These are phyloP conservation scores for Penicillium lagena DNA, from an alignment of 495 filamentous ascomycete genomes.

Conservation along the genomic window DNA sequence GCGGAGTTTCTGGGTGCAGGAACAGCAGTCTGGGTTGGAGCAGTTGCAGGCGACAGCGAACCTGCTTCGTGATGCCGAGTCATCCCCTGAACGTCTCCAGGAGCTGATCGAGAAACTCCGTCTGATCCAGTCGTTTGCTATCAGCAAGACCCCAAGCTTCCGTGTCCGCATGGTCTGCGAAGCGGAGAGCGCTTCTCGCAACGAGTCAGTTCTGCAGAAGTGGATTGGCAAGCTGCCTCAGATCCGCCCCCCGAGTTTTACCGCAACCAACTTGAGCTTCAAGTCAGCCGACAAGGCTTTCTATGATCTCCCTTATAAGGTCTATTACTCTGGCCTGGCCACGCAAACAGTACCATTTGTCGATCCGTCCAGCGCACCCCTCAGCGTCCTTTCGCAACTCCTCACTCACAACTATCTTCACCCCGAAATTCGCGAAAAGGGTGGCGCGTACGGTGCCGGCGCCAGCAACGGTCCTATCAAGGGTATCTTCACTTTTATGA, in stretches of 20 bases:
- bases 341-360: slow-evolving; percentile 83
- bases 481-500: slow-evolving; percentile 89
- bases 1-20: slow-evolving; percentile 58
- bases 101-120: slow-evolving; percentile 83
- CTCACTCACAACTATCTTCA: slow-evolving; percentile 97
- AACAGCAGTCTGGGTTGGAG: slow-evolving; percentile 78
- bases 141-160: slow-evolving; percentile 49
- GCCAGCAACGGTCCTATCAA: slow-evolving; percentile 73
- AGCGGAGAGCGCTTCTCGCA: slow-evolving; percentile 55
- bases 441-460: slow-evolving; percentile 90
- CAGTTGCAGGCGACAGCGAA: slow-evolving; percentile 81
- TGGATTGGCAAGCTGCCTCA: slow-evolving; percentile 61
- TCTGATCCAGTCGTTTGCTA: slow-evolving; percentile 71
- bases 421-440: slow-evolving; percentile 96
- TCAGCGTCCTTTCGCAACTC: slow-evolving; percentile 85
- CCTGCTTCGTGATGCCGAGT: slow-evolving; percentile 49
- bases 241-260: slow-evolving; percentile 26
- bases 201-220: slow-evolving; percentile 63
- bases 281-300: slow-evolving; percentile 60
- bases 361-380: slow-evolving; percentile 62
- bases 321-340: slow-evolving; percentile 81
- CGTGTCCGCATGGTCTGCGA: slow-evolving; percentile 87
- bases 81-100: slow-evolving; percentile 51
- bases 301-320: slow-evolving; percentile 93
- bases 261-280: slow-evolving; percentile 22